phyloP scores from a whole-genome alignment of 352 stramenopile species.

The Pythium biforme region DNA sequence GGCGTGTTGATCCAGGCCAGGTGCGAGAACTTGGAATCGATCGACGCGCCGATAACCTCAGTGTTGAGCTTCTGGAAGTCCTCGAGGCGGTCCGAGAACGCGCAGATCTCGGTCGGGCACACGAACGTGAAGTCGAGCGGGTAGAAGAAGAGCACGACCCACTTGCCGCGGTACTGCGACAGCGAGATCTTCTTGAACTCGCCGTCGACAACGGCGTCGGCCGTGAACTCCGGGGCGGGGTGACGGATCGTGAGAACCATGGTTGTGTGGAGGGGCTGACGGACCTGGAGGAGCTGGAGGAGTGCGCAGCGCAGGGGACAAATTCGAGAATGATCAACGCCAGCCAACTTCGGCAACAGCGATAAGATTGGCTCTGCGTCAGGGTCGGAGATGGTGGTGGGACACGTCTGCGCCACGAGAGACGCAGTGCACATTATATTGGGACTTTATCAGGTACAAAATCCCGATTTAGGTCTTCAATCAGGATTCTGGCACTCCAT shows the following conservation, averaged over 20 bases:
- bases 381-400: constrained; percentile 1
- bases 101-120: constrained; percentile 90
- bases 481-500: background rate
- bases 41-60: constrained; percentile 73
- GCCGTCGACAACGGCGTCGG: constrained; percentile 72
- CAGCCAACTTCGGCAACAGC: background rate
- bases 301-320: background rate
- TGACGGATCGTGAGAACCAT: constrained; percentile 72
- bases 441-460: background rate
- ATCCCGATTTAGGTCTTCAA: too few relatives aligned
- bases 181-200: constrained; percentile 85
- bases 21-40: constrained; percentile 89
- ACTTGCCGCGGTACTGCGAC: constrained; percentile 88
- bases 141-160: constrained; percentile 93
- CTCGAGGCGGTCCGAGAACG: constrained; percentile 78
- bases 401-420: background rate
- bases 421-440: background rate
- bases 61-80: constrained; percentile 82
- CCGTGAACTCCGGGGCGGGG: constrained; percentile 72
- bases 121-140: constrained; percentile 92
- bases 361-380: background rate
- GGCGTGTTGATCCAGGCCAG: constrained; percentile 89
- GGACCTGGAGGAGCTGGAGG: background rate
- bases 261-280: too few relatives aligned
- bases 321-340: background rate